Conservation (phyloP, 1,284 basidiomycete genomes). For the Mycena sp. region DNA sequence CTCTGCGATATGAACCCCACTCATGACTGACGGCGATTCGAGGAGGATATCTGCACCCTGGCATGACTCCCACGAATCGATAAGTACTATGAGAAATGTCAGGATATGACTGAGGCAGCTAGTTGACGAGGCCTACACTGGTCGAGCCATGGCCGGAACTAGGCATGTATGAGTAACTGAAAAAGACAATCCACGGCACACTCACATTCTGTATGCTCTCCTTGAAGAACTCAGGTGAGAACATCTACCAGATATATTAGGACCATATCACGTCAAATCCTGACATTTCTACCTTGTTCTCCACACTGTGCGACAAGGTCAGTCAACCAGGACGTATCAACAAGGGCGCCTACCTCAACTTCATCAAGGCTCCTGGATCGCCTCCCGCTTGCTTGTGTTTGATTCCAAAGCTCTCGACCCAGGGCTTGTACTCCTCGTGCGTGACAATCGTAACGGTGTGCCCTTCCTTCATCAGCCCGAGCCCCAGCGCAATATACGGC, state of each 20-base stretch:
- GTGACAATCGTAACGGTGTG: slow-evolving; percentile 70
- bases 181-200: slow-evolving; percentile 12
- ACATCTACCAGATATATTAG: slow-evolving; percentile 62
- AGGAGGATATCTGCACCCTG: slow-evolving; percentile 79
- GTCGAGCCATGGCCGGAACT: slow-evolving; percentile 83
- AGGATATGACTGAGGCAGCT: background rate
- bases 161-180: background rate
- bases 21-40: slow-evolving; percentile 81
- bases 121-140: slow-evolving; percentile 55
- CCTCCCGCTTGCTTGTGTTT: slow-evolving; percentile 78
- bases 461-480: slow-evolving; percentile 58
- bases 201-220: slow-evolving; percentile 69
- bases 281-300: slow-evolving; percentile 59
- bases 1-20: slow-evolving; percentile 85
- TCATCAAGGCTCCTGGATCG: slow-evolving; percentile 79
- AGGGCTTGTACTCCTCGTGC: slow-evolving; percentile 68
- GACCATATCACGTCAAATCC: background rate
- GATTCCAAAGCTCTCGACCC: slow-evolving; percentile 66
- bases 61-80: slow-evolving; percentile 77
- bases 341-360: slow-evolving; percentile 48
- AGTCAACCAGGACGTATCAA: background rate
- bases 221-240: slow-evolving; percentile 85
- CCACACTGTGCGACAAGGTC: slow-evolving; percentile 41
- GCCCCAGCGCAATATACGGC: slow-evolving; percentile 60
- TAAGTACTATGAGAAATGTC: slow-evolving; percentile 55